Base-by-base conservation (phyloP, 768 basidiomycete species). In the Coprinopsis sp. region DNA sequence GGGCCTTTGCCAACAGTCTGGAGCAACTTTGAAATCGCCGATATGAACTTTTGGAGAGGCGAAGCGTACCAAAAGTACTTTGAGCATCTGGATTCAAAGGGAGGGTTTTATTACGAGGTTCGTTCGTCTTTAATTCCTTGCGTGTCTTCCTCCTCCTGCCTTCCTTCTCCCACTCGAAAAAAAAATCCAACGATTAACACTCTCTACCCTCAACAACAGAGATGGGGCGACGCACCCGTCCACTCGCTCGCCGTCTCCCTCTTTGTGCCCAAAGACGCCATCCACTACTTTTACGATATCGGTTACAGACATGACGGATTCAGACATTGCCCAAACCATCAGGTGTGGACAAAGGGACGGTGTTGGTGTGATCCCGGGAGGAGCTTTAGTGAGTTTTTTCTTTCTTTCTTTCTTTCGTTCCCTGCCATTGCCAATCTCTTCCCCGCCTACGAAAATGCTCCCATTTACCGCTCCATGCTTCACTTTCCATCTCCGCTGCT, bases 101-200 rank as follows among this genome's bases (percentile, higher is more conserved):
- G 92, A 31, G 92, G 92, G 4, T 92, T 94, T 66, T 93, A 93
- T 67, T 93, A 92, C 57, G 91, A 92, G 81, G 86, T 85, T 24
- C 10, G 68, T 60, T 53, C 10, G 22, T 6, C 4, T 2, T 29
- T 23, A 36, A 30, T 42, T 42, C 27, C 18, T 28, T 42, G 27
- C 19, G 27, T 30, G 16, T 30, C 40, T 42, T 42, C n/a, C 22
- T 30, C 40, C 6, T 42, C 7, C 24, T 30, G n/a, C n/a, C n/a
- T n/a, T n/a, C n/a, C n/a, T n/a, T n/a, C n/a, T n/a, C n/a, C n/a
- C n/a, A n/a, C n/a, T n/a, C n/a, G n/a, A n/a, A n/a, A n/a, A n/a
- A n/a, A n/a, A n/a, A n/a, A n/a, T n/a, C n/a, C n/a, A n/a, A n/a
- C n/a, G n/a, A n/a, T 31, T 31, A 31, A 31, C 30, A 31, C 30